A percentile compares a stretch with the other conserved stretches of the same genome.
Evolutionary conservation across 2,329 filamentous ascomycete genomes (phyloP).

Genomic region (Colletotrichum sp.): DNA sequence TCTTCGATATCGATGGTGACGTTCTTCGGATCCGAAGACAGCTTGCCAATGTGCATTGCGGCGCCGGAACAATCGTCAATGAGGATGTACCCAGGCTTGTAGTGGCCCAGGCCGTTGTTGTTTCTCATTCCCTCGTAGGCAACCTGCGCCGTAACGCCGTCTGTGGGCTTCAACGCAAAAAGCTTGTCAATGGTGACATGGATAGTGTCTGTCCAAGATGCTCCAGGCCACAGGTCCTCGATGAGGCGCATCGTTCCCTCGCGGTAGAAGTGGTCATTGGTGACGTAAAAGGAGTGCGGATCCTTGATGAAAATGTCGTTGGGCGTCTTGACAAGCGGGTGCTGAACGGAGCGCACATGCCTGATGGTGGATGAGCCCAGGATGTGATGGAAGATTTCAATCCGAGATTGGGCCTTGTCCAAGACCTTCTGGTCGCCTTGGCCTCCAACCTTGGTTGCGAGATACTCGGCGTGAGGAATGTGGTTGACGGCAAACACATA

Average conservation of each 20-base stretch:
- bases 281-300: constrained; percentile 57
- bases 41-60: constrained; percentile 45
- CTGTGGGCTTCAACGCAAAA: not conserved
- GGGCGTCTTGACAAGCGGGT: constrained; percentile 60
- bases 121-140: constrained; percentile 52
- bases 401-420: constrained; percentile 47
- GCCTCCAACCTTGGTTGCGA: constrained; percentile 31
- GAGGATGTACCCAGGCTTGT: constrained; percentile 45
- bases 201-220: constrained; percentile 55
- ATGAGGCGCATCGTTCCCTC: constrained; percentile 50
- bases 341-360: constrained; percentile 57
- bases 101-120: constrained; percentile 62
- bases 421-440: constrained; percentile 32
- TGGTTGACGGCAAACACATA: constrained; percentile 69
- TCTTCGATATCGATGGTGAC: constrained; percentile 45
- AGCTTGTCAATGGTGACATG: constrained; percentile 30
- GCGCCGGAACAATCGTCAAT: constrained; percentile 50
- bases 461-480: constrained; percentile 45
- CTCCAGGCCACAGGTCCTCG: constrained; percentile 47
- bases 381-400: constrained; percentile 56
- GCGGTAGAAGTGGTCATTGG: constrained; percentile 63
- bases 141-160: constrained; percentile 45
- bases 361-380: constrained; percentile 34
- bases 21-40: constrained; percentile 24
- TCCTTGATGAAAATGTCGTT: constrained; percentile 60